phyloP scores from a whole-genome alignment of 1,284 basidiomycete species.

The Tilletia walkeri region DNA sequence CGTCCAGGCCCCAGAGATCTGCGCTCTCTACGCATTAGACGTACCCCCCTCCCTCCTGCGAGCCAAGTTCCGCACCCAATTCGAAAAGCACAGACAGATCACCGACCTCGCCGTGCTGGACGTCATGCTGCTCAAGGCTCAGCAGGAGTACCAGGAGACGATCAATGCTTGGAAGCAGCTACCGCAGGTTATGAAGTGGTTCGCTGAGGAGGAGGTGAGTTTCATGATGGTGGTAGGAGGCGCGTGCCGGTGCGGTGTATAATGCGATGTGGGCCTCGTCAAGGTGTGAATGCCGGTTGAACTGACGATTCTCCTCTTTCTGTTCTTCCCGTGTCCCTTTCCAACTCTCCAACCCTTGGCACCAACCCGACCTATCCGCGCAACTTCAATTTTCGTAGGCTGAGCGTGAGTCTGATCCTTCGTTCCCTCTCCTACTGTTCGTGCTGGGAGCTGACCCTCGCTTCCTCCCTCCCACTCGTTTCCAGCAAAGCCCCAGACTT shows the following conservation, averaged over 20 bases:
- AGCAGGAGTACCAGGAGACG: conserved; percentile 86
- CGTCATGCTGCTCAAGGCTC: conserved; percentile 79
- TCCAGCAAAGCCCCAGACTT: conserved; percentile 60
- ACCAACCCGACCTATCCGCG: no score
- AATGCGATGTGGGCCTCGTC: conserved; percentile 21
- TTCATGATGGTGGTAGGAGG: background rate
- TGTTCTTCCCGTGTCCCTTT: background rate
- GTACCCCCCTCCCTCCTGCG: conserved; percentile 78
- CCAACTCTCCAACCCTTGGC: no score
- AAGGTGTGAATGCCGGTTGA: background rate
- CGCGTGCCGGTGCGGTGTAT: background rate
- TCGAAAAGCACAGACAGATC: conserved; percentile 81
- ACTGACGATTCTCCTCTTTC: background rate
- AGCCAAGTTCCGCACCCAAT: conserved; percentile 78
- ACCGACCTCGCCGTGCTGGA: conserved; percentile 82
- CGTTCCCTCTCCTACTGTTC: background rate
- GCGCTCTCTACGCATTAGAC: conserved; percentile 78
- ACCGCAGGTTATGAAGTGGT: conserved; percentile 57
- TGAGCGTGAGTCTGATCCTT: background rate
- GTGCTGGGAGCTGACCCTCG: background rate
- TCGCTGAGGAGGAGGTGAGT: conserved; percentile 58
- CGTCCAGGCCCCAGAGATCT: conserved; percentile 80
- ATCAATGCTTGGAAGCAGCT: conserved; percentile 89
- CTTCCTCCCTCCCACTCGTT: conserved; percentile 57
- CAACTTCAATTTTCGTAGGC: background rate